These are phyloP conservation scores for Piper longum DNA, from an alignment of 164 flowering plant genomes.

Conservation along the genomic window DNA sequence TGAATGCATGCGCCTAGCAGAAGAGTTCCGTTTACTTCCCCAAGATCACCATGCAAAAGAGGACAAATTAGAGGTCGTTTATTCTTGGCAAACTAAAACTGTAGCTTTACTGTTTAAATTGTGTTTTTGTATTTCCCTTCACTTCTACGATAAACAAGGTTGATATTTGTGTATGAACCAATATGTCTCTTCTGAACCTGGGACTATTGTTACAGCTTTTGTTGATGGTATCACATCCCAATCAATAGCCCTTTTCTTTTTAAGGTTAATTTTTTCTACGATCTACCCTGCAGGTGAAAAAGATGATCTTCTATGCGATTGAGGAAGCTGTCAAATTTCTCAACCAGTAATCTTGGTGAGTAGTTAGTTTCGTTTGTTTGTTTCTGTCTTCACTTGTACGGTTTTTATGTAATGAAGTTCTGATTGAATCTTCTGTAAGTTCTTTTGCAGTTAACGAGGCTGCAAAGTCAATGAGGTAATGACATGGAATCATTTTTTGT, in stretches of 20 bases:
- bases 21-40: slow-evolving; percentile 19
- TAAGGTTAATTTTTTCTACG: neutral
- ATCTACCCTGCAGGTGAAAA: neutral
- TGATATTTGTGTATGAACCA: neutral
- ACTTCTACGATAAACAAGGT: too few species aligned
- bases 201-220: neutral
- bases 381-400: neutral
- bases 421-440: too few species aligned
- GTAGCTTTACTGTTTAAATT: neutral
- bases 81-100: too few species aligned
- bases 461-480: too few species aligned
- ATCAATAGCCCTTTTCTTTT: neutral
- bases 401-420: too few species aligned
- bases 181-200: neutral
- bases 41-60: slow-evolving; percentile 14
- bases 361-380: too few species aligned
- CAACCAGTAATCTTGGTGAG: neutral
- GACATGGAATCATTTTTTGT: too few species aligned
- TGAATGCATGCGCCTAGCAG: slow-evolving; percentile 16
- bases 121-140: too few species aligned
- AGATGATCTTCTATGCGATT: neutral
- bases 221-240: neutral
- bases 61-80: slow-evolving; percentile 16
- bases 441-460: too few species aligned
- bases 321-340: neutral